Conservation (phyloP, 164 flowering plant genomes). For the Cinnamomum micranthum region DNA sequence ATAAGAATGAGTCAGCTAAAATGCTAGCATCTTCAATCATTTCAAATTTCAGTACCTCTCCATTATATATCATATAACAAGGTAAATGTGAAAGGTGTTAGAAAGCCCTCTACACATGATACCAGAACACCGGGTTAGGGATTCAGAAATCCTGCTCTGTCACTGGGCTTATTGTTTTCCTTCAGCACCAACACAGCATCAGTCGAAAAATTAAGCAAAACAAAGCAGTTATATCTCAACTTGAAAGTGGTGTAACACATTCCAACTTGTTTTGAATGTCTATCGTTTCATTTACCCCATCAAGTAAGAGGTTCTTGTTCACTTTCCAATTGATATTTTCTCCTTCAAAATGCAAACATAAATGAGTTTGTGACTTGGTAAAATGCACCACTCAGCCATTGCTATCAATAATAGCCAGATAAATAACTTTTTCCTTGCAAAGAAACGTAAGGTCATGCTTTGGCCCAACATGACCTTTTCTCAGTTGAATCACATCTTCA, state of each 20-base stretch:
- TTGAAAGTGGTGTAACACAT: background rate
- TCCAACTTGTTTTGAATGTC: background rate
- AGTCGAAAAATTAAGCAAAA: background rate
- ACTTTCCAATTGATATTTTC: background rate
- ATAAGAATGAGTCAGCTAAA: too few species aligned
- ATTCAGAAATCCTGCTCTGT: background rate
- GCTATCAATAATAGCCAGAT: constrained; percentile 20
- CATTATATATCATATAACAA: background rate
- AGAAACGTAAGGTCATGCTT: constrained; percentile 43
- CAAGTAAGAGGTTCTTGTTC: background rate
- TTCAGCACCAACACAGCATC: background rate
- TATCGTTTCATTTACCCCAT: background rate
- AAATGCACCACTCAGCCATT: background rate
- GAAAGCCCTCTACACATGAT: background rate
- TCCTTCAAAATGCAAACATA: background rate
- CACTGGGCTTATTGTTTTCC: background rate
- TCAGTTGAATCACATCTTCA: constrained; percentile 23
- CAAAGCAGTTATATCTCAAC: background rate
- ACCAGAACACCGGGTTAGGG: background rate
- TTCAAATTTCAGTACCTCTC: background rate
- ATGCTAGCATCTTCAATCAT: background rate
- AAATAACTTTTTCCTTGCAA: constrained; percentile 50
- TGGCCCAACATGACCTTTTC: constrained; percentile 44
- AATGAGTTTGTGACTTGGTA: background rate
- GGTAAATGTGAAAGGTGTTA: background rate